Evolutionary conservation across 2,329 filamentous ascomycete species (phyloP).

Genomic region (Pestalotiopsis sp.): DNA sequence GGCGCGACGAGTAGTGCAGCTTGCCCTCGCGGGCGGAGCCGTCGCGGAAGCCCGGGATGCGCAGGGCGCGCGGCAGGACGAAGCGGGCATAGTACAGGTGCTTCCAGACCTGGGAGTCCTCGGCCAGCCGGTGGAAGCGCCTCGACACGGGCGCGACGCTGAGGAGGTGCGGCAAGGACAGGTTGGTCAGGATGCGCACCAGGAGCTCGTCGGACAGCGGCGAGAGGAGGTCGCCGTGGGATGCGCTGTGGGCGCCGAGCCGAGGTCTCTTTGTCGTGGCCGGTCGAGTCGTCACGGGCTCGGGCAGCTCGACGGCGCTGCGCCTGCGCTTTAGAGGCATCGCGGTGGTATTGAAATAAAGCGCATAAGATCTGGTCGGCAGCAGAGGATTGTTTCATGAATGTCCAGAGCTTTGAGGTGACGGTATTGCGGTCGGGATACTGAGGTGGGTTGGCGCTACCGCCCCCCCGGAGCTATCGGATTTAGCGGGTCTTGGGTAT

Average conservation of each 20-base stretch:
- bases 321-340: slow-evolving; percentile 9
- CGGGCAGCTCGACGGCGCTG: slow-evolving; percentile 15
- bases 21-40: slow-evolving; percentile 33
- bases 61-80: slow-evolving; percentile 76
- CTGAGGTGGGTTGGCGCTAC: background rate
- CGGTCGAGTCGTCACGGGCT: slow-evolving; percentile 15
- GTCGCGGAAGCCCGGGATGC: slow-evolving; percentile 65
- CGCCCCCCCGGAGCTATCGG: background rate
- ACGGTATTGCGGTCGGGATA: background rate
- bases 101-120: slow-evolving; percentile 90
- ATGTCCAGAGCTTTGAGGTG: background rate
- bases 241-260: slow-evolving; percentile 18
- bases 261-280: slow-evolving; percentile 42
- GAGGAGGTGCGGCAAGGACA: slow-evolving; percentile 70
- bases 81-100: slow-evolving; percentile 84
- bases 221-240: slow-evolving; percentile 62
- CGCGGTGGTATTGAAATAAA: background rate
- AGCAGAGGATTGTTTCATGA: background rate
- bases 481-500: background rate
- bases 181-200: slow-evolving; percentile 76
- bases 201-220: slow-evolving; percentile 83
- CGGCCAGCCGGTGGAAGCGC: slow-evolving; percentile 70
- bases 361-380: background rate
- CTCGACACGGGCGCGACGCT: slow-evolving; percentile 66
- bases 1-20: slow-evolving; percentile 45